These are phyloP conservation scores for Aureobasidium leucospermi DNA, from an alignment of 2,329 filamentous ascomycete genomes.

Conservation along the genomic window DNA sequence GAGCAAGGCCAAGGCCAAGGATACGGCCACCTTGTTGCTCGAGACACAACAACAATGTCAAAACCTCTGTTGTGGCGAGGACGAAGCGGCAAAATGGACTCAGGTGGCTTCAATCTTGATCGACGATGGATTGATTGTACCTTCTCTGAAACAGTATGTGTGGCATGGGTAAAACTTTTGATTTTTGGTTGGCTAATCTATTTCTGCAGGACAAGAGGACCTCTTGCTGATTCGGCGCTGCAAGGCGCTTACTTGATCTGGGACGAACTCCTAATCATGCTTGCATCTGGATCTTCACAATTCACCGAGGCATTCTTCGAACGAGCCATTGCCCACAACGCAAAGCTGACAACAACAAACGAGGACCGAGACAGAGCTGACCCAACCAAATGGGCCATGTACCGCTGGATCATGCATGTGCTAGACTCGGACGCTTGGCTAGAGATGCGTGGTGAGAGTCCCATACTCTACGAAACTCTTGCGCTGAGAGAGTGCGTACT, in stretches of 20 bases:
- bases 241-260: slow-evolving; percentile 40
- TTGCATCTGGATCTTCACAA: background rate
- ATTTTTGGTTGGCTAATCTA: slow-evolving; percentile 12
- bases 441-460: slow-evolving; percentile 20
- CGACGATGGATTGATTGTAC: slow-evolving; percentile 30
- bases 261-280: slow-evolving; percentile 29
- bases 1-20: slow-evolving; percentile 3
- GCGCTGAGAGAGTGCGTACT: slow-evolving; percentile 28
- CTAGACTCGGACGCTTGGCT: slow-evolving; percentile 31
- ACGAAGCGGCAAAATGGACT: slow-evolving; percentile 8
- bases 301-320: slow-evolving; percentile 13
- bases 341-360: background rate
- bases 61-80: background rate
- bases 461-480: slow-evolving; percentile 8
- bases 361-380: slow-evolving; percentile 28
- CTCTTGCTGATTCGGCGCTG: slow-evolving; percentile 23
- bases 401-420: slow-evolving; percentile 45
- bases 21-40: background rate
- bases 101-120: slow-evolving; percentile 25
- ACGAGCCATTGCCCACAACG: slow-evolving; percentile 7
- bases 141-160: slow-evolving; percentile 27
- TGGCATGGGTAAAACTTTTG: background rate
- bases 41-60: slow-evolving; percentile 7
- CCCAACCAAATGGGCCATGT: slow-evolving; percentile 27
- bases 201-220: background rate